A percentile compares a stretch with the other conserved stretches of the same genome.
phyloP scores from a whole-genome alignment of 257 asterid genomes.

The Capsicum pubescens region DNA sequence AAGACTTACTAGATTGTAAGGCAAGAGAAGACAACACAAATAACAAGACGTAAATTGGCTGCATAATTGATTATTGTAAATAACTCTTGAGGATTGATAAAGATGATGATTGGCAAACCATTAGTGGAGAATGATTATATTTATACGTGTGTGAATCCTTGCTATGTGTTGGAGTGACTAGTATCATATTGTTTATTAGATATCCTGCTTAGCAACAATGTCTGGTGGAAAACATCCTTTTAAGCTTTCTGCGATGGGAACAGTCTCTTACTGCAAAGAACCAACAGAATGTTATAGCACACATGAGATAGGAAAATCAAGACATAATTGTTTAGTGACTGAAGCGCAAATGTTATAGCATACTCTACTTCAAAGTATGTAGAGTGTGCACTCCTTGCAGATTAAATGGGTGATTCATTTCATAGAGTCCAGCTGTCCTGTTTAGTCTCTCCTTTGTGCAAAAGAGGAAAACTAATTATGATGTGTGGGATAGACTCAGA shows the following conservation, averaged over 20 bases:
- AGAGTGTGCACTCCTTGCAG: neutral
- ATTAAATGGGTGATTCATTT: constrained; percentile 22
- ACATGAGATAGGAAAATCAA: constrained; percentile 3
- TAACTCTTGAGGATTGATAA: neutral
- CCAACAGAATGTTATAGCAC: constrained; percentile 17
- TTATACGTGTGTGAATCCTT: no score
- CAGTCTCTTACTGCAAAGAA: constrained; percentile 10
- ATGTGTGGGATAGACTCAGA: neutral
- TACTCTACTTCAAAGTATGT: neutral
- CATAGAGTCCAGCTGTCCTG: neutral
- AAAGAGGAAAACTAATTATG: neutral
- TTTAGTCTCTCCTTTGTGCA: neutral
- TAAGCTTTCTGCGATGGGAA: neutral
- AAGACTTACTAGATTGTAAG: neutral
- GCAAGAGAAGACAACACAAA: neutral
- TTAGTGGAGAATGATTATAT: neutral
- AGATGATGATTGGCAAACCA: neutral
- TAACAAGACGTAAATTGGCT: neutral
- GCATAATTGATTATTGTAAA: neutral
- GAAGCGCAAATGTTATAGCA: neutral
- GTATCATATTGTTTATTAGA: neutral
- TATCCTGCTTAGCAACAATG: neutral
- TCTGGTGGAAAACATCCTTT: neutral
- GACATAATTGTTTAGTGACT: neutral
- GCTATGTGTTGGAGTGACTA: neutral